These are phyloP conservation scores for Pyronema domesticum DNA, from an alignment of 495 filamentous ascomycete genomes.

Conservation along the genomic window DNA sequence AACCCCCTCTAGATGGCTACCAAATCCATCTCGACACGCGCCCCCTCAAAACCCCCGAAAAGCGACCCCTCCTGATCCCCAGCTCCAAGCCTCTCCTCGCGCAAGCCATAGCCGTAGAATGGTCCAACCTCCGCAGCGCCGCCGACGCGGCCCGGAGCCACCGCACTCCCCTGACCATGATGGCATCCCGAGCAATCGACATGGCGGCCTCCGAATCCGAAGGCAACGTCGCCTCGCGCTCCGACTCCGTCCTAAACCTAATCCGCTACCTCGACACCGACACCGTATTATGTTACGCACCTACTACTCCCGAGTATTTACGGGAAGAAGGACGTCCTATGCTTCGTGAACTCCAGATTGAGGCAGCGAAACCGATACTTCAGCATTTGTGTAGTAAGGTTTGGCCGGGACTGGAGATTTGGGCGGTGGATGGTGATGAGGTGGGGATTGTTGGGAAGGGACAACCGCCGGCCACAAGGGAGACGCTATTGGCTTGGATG, in stretches of 20 bases:
- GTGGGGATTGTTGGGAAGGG: constrained; percentile 39
- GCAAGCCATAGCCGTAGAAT: constrained; percentile 73
- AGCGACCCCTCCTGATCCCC: constrained; percentile 54
- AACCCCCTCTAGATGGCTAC: constrained; percentile 34
- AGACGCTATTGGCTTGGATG: constrained; percentile 68
- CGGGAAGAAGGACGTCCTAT: constrained; percentile 31
- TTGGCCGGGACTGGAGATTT: constrained; percentile 73
- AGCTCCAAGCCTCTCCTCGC: constrained; percentile 62
- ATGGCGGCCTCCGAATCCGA: constrained; percentile 42
- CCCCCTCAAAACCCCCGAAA: constrained; percentile 57
- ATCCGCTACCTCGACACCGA: constrained; percentile 85
- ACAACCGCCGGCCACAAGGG: constrained; percentile 54
- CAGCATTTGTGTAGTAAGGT: constrained; percentile 48
- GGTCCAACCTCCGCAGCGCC: constrained; percentile 64
- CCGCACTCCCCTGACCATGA: constrained; percentile 76
- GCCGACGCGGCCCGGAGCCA: constrained; percentile 63
- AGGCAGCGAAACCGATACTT: constrained; percentile 47
- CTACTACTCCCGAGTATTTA: constrained; percentile 33
- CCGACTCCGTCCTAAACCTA: constrained; percentile 43
- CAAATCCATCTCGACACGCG: constrained; percentile 65
- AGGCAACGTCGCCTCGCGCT: constrained; percentile 28
- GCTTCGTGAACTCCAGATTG: constrained; percentile 55
- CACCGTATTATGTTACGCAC: constrained; percentile 83
- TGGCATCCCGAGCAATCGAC: constrained; percentile 62
- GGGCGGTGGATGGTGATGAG: constrained; percentile 51